Conservation (phyloP, 1,139 yeast species). For the Protomyces lactucae-debilis region DNA sequence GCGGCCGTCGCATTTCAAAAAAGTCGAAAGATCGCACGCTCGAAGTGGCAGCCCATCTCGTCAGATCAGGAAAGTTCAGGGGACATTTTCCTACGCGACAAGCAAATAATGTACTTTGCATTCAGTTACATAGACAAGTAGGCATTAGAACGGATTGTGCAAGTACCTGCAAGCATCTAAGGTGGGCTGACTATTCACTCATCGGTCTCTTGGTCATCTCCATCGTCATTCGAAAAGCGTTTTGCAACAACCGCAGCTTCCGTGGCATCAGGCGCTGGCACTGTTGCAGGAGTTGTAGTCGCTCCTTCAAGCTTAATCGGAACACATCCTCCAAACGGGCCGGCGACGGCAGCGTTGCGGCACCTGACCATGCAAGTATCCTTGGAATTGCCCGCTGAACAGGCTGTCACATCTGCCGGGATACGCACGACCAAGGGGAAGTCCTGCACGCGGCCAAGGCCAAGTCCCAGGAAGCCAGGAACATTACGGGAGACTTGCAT, state of each 20-base stretch:
- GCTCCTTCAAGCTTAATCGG: conserved; percentile 3
- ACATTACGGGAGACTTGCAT: conserved; percentile 19
- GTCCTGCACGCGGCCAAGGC: conserved; percentile 2
- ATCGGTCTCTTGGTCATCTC: too few species aligned
- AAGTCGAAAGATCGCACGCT: neutral
- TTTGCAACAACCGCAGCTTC: too few species aligned
- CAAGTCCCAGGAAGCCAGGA: conserved; percentile 15
- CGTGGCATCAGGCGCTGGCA: neutral
- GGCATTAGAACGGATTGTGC: neutral
- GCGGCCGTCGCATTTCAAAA: neutral
- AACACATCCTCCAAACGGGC: conserved; percentile 18
- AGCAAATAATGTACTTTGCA: too few species aligned
- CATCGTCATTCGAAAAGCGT: too few species aligned
- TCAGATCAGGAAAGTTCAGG: too few species aligned
- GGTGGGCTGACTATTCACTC: too few species aligned
- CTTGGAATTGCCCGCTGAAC: conserved; percentile 9
- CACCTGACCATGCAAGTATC: conserved; percentile 19
- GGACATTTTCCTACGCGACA: too few species aligned
- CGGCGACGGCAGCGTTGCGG: conserved; percentile 18
- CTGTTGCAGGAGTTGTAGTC: neutral
- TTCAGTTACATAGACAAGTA: neutral
- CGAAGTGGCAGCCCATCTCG: neutral
- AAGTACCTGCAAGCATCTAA: neutral
- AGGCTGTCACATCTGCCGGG: conserved; percentile 8
- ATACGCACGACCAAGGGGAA: conserved; percentile 9